Conservation (phyloP, 345 rosid genomes). For the Draba incana region DNA sequence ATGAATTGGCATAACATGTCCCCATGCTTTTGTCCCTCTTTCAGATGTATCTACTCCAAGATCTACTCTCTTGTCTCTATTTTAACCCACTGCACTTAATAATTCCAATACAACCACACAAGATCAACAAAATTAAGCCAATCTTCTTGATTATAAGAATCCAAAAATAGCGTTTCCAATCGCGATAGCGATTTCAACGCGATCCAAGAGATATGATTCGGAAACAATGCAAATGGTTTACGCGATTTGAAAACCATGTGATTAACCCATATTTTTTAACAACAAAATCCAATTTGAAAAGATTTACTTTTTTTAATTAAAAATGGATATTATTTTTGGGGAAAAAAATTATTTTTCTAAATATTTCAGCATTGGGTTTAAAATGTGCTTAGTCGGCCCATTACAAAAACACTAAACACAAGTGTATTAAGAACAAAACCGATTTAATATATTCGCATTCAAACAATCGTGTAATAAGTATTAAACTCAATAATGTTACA, state of each 20-base stretch:
- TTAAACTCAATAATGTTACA: conserved; percentile 18
- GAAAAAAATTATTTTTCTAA: too few relatives aligned
- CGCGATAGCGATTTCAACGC: neutral
- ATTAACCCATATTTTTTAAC: too few relatives aligned
- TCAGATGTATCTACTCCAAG: conserved; percentile 40
- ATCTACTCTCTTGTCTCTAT: conserved; percentile 39
- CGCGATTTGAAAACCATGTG: too few relatives aligned
- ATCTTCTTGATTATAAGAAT: neutral
- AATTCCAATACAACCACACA: conserved; percentile 4
- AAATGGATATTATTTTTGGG: too few relatives aligned
- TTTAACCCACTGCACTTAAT: conserved; percentile 15
- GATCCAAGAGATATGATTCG: neutral
- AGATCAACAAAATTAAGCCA: neutral
- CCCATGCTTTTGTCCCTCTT: conserved; percentile 40
- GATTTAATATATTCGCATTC: conserved; percentile 17
- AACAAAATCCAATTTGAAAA: too few relatives aligned
- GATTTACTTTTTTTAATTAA: too few relatives aligned
- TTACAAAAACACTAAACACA: neutral
- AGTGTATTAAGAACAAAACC: neutral
- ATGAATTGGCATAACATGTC: conserved; percentile 45
- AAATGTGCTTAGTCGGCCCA: conserved; percentile 11
- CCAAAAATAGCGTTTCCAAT: neutral
- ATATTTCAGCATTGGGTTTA: neutral
- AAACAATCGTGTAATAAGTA: neutral
- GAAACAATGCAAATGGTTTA: too few relatives aligned